Percentiles rank a stretch among this genome's conserved stretches.
Evolutionary conservation across 495 filamentous ascomycete genomes (phyloP).

Genomic region (Podospora sp.): DNA sequence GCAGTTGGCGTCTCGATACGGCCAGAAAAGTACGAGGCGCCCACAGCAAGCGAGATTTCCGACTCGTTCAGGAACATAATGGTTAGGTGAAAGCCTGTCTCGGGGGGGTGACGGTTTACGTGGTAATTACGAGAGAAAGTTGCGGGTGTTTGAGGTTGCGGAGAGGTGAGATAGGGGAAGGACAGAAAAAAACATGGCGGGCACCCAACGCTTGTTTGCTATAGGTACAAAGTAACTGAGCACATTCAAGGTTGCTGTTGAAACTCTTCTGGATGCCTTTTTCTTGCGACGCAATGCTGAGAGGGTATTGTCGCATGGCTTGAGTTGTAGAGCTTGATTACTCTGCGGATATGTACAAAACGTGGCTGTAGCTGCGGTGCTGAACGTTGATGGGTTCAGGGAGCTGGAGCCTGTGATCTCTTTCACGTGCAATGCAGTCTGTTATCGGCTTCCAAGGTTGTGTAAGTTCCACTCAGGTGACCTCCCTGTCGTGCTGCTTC

Average conservation of each 20-base stretch:
- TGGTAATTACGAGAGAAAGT: neutral
- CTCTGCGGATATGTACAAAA: neutral
- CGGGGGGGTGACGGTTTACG: neutral
- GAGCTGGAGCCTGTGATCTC: neutral
- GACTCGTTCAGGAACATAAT: constrained; percentile 53
- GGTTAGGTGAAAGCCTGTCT: constrained; percentile 39
- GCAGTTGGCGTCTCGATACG: constrained; percentile 51
- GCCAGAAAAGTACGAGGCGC: constrained; percentile 36
- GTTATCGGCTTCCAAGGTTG: neutral
- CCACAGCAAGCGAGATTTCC: constrained; percentile 48
- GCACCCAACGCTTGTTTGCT: neutral
- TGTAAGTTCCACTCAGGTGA: neutral
- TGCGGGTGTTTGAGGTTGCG: neutral
- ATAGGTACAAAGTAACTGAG: constrained; percentile 5
- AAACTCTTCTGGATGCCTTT: neutral
- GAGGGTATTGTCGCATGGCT: neutral
- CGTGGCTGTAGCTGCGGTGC: too few species aligned
- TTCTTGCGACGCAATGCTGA: neutral
- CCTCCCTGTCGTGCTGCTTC: neutral
- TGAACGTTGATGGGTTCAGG: too few species aligned
- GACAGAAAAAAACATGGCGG: neutral
- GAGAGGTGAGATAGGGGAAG: neutral
- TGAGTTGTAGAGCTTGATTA: neutral
- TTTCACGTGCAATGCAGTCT: neutral
- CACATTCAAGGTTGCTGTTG: neutral